A percentile compares a stretch with the other conserved stretches of the same genome.
These are phyloP conservation scores for Trapa incisa DNA, from an alignment of 345 rosid genomes.

Conservation along the genomic window DNA sequence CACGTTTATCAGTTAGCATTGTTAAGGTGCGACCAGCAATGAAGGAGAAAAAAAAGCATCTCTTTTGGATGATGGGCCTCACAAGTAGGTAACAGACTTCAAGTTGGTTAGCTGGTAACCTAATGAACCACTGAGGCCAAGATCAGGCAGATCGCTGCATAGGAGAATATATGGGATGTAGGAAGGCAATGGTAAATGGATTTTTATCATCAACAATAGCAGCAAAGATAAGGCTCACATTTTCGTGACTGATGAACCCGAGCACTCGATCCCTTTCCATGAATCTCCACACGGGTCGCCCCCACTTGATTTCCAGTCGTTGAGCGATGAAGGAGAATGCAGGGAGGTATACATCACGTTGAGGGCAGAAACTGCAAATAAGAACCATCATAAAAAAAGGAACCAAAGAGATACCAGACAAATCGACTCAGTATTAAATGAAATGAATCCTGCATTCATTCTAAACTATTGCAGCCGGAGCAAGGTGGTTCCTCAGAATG, in stretches of 20 bases:
- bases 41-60: slow-evolving; percentile 7
- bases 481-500: background rate
- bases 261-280: slow-evolving; percentile 86
- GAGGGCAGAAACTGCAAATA: slow-evolving; percentile 57
- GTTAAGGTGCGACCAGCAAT: slow-evolving; percentile 1
- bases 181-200: background rate
- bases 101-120: slow-evolving; percentile 76
- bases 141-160: slow-evolving; percentile 61
- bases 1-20: slow-evolving; percentile 12
- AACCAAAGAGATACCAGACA: background rate
- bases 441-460: background rate
- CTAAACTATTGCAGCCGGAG: background rate
- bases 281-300: slow-evolving; percentile 87
- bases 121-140: slow-evolving; percentile 65
- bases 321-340: slow-evolving; percentile 61
- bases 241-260: slow-evolving; percentile 66
- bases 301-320: slow-evolving; percentile 59
- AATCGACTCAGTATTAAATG: background rate
- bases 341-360: slow-evolving; percentile 74
- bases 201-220: background rate
- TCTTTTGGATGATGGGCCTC: slow-evolving; percentile 17
- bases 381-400: background rate
- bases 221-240: slow-evolving; percentile 25
- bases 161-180: background rate
- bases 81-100: slow-evolving; percentile 78